Evolutionary conservation across 140 eudicot species (phyloP), one percentile per base, ranked within the genome.

Genomic region (Ambrosia hybrid): DNA sequence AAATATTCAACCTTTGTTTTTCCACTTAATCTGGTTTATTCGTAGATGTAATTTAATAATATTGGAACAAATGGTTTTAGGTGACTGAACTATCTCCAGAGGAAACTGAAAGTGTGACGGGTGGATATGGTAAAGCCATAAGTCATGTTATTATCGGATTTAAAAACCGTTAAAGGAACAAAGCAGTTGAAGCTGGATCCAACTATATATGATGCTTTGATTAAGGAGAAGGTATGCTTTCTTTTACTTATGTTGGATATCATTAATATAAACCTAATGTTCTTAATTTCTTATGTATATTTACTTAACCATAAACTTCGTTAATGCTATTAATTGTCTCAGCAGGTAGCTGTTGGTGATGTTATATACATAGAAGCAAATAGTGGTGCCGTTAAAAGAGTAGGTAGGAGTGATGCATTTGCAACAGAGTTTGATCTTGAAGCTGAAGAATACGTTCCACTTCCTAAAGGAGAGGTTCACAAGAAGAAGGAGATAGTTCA

Each of bases 401-500:
- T 94, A 61, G 97, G 99, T 17, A 86, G 97, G 76, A 94, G 99
- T 79, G 99, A 94, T 83, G 97, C 97, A 66, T 94, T 94, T 83
- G 99, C 99, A 26, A 90, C 97, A 11, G 99, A 94, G 76, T 94
- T 88, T 82, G 99, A 94, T 83, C 96, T 94, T 4, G 99, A 92
- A 84, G 98, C 98, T 37, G 95, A 89, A 83, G 98, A 92, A 68
- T 92, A 92, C 67, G 96, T 92, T 53, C 95, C 98, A 11, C 95
- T 92, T 63, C 98, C 98, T n/a, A 92, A 92, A 79, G 95, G 98
- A 75, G 98, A 92, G 81, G 98, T 92, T 81, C 96, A 92, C 72
- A 92, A 92, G 76, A 92, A 89, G 84, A 92, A 94, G 82, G 99
- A 94, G 80, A 94, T 91, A 38, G 99, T 94, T 59, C 99, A 94